phyloP scores from a whole-genome alignment of 441 rosid species.

The Pelargonium myrrhifolium region DNA sequence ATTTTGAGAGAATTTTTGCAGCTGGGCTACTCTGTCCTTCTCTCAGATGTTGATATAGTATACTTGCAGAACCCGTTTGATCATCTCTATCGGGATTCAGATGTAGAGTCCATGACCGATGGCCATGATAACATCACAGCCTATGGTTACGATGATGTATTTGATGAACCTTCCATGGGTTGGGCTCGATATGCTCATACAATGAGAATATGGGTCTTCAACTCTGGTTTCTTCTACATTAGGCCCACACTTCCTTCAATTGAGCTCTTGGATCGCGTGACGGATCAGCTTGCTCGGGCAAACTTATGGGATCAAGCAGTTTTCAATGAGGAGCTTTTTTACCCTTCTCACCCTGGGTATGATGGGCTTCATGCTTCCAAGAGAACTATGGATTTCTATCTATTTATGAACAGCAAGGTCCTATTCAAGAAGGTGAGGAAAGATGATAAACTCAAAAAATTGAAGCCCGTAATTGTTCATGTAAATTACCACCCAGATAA shows the following conservation, averaged over 20 bases:
- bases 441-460: conserved; percentile 45
- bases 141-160: conserved; percentile 78
- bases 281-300: conserved; percentile 50
- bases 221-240: conserved; percentile 84
- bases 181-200: conserved; percentile 99
- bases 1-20: conserved; percentile 86
- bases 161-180: conserved; percentile 86
- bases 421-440: conserved; percentile 86
- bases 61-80: conserved; percentile 80
- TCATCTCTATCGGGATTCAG: conserved; percentile 75
- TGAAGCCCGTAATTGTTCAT: conserved; percentile 82
- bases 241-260: conserved; percentile 80
- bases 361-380: conserved; percentile 74
- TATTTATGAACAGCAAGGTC: conserved; percentile 86
- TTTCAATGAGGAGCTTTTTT: conserved; percentile 82
- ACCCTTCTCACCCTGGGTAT: conserved; percentile 77
- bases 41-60: conserved; percentile 85
- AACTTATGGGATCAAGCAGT: conserved; percentile 93
- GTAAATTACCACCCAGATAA: conserved; percentile 90
- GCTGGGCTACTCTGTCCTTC: conserved; percentile 85
- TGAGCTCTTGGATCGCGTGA: conserved; percentile 86
- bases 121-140: conserved; percentile 80
- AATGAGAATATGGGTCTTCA: conserved; percentile 95
- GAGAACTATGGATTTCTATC: conserved; percentile 82
- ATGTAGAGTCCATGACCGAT: conserved; percentile 90